Base-by-base conservation (phyloP, 2,329 filamentous ascomycete species). In the Arachnopeziza araneosa region DNA sequence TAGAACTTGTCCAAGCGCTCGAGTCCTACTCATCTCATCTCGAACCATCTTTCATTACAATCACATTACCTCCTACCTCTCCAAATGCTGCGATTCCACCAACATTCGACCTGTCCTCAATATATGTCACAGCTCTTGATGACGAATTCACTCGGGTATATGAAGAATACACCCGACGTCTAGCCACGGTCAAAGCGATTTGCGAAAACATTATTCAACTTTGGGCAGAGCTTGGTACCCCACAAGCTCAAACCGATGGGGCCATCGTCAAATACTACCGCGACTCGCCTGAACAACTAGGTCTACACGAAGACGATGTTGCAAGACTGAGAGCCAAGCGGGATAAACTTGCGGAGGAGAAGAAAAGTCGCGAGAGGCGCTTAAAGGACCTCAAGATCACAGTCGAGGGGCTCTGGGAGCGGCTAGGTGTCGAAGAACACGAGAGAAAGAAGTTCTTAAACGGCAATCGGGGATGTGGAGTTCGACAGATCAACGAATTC, bases 11-110 rank as follows among this genome's bases (percentile, higher is more conserved):
- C 24, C 86, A 96, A 75, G 93, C 93, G 3, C 87, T 99, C 55
- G 89, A 96, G 73, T 97, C 93, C 5, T 99, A 98, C 74, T 96
- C 95, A 1, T 96, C 91, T 10, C 95, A 98, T 73, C 89, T 99
- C 53, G 95, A 99, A 74, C 79, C 90, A 12, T 88, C 88, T 1
- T 98, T 98, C 73, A 84, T 98, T 66, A 85, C 87, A 71, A 87
- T 98, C 70, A 83, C 88, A 50, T 83, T 99, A 7, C 95, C 95
- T 1, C 93, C 93, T 0, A 92, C 89, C 2, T 85, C 84, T 1
- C 85, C 88, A 5, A 89, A 91, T 66, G 85, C 90, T 52, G 86
- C 87, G 14, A 81, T 96, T 49, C 85, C 93, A 0, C 85, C 91
- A 2, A 89, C 83, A 56, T 98, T 99, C 73, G 93, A 98, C 70